These are phyloP conservation scores for Fusarium acutatum DNA, from an alignment of 2,329 filamentous ascomycete species.

Conservation along the genomic window DNA sequence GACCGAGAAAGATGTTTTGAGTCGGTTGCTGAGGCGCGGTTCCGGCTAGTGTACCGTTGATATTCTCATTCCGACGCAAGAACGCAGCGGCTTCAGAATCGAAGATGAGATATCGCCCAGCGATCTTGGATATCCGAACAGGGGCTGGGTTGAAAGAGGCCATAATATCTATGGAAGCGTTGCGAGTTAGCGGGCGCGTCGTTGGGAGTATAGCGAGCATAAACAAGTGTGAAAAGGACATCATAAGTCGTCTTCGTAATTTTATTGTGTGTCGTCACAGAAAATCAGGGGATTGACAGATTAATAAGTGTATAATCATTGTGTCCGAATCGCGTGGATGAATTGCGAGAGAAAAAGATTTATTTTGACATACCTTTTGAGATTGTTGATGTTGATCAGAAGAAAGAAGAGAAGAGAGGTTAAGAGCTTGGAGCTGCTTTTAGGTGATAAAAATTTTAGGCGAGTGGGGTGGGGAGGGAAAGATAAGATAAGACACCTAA, in stretches of 20 bases:
- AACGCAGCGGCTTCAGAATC: conserved; percentile 81
- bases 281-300: conserved; percentile 69
- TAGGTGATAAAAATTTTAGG: conserved; percentile 36
- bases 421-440: conserved; percentile 27
- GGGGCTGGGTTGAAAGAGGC: conserved; percentile 46
- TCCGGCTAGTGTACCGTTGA: conserved; percentile 86
- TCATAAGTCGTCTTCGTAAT: conserved; percentile 59
- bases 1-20: conserved; percentile 90
- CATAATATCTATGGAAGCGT: conserved; percentile 34
- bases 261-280: conserved; percentile 54
- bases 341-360: neutral
- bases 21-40: conserved; percentile 91
- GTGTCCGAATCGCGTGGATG: conserved; percentile 24
- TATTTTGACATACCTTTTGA: conserved; percentile 30
- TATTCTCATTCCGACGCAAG: conserved; percentile 81
- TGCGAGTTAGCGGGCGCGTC: conserved; percentile 30
- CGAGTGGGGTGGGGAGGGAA: conserved; percentile 18
- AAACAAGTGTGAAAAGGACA: conserved; percentile 13
- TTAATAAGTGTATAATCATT: conserved; percentile 62
- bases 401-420: conserved; percentile 21
- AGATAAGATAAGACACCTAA: conserved; percentile 17
- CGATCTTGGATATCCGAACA: conserved; percentile 82
- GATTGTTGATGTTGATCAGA: conserved; percentile 29
- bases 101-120: conserved; percentile 87
- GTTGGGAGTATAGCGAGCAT: conserved; percentile 5